Evolutionary conservation across 164 flowering plant species (phyloP), one percentile per base, ranked within the genome.

Genomic region (Dillenia suffruticosa): DNA sequence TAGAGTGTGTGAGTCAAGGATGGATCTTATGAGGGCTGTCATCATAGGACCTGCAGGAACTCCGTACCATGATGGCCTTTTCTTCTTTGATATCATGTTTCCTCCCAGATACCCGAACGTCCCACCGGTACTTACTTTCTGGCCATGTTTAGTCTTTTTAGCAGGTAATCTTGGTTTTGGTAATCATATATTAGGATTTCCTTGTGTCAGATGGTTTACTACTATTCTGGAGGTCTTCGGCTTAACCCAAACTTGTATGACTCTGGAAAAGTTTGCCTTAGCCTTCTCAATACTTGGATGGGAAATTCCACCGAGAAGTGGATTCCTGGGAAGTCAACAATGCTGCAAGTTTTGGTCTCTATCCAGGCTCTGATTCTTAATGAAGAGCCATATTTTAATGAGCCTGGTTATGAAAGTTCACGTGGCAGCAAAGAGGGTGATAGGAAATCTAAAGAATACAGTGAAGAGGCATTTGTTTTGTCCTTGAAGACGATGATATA

Each of bases 251-350:
- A 83, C 68, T 69, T 83, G 70, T 83, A 83, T 49, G 58, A 64
- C 1, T 63, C 66, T 68, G 87, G 87, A 9, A 72, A 76, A 66
- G 87, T 82, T n/a, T 82, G 87, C 69, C 82, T 82, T 12, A 82
- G 87, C 60, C 81, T 81, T 63, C 64, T 79, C 17, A 67, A 74
- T 61, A 83, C 87, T 49, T 83, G 84, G 84, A 60, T 13, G 53
- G 87, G 87, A 10, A 44, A 63, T 14, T 46, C 56, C 54, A 70
- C 58, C n/a, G 83, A 83, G 74, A 73, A 44, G 63, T 83, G 87
- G 87, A 62, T 72, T 16, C 81, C 82, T 1, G 58, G 66, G 13
- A 54, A 54, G 45, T 82, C 83, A 26, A 82, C 76, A 49, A 79
- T 79, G 73, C 71, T 82, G 7, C 86, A 82, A 66, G 83, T 82